Base-by-base conservation (phyloP, 139 green algal genomes). In the Diplosphaera chodatii region DNA sequence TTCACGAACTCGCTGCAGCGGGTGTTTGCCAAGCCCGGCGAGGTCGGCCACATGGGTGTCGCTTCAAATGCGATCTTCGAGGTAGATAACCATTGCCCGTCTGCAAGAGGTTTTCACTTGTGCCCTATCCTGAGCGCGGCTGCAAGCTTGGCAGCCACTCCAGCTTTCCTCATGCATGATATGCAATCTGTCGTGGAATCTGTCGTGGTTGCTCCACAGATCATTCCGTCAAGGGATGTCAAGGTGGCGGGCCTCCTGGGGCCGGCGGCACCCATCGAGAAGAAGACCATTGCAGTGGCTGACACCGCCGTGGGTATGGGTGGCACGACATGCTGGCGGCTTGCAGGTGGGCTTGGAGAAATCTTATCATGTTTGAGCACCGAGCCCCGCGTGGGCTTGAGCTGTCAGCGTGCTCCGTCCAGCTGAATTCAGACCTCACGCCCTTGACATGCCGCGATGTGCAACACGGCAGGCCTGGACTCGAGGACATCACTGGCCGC, bases 281-380 rank as follows among this genome's bases (percentile, higher is more conserved):
- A 89, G 83, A 97, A 98, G 82, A 82, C 67, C 33, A 64, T 82
- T 1, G n/a, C 85, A 48, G 83, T 95, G 25, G 84, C 88, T 4
- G 94, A 98, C 34, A 85, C 79, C 13, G 78, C 55, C 55, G 77
- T 98, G 23, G 95, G 94, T 29, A 70, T 96, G 62, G 95, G 96
- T 30, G 87, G 89, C 71, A 99, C 95, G 6, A 94, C 83, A 23
- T 72, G 70, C n/a, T 99, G 95, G 95, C 90, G 90, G 73, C 73
- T 99, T 74, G 86, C 78, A 59, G 82, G 48, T 59, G 10, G 25
- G 48, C 3, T 59, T 3, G 16, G 25, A 5, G 13, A 18, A 10
- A 59, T 23, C 48, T 59, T 59, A 59, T 48, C 37, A 48, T 10
- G 10, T 48, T 10, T 48, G 37, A 6, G n/a, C n/a, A n/a, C n/a